Conservation (phyloP, 2,329 filamentous ascomycete genomes). For the Cercospora sesami region DNA sequence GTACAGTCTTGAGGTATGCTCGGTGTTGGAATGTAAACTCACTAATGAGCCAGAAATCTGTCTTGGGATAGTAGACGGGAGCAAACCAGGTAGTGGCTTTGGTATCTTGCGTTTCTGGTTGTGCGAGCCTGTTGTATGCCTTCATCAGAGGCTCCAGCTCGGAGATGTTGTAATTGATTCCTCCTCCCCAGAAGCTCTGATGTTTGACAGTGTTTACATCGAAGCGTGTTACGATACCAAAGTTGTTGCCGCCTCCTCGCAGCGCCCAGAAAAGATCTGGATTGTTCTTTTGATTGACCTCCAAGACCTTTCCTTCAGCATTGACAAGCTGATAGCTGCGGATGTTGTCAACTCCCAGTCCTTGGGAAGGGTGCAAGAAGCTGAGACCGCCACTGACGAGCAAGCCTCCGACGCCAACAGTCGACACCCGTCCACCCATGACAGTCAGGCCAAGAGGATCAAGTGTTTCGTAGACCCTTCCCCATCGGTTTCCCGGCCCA, state of each 20-base stretch:
- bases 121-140: conserved; percentile 4
- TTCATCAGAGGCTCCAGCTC: conserved; percentile 2
- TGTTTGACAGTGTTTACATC: conserved; percentile 28
- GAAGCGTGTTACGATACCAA: conserved; percentile 36
- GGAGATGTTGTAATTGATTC: conserved; percentile 18
- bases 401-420: conserved; percentile 36
- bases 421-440: conserved; percentile 30
- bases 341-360: conserved; percentile 37
- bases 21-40: background rate
- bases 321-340: conserved; percentile 35
- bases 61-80: conserved; percentile 15
- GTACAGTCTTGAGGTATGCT: background rate
- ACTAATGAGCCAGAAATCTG: conserved; percentile 4
- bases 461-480: conserved; percentile 27
- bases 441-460: conserved; percentile 24
- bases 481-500: conserved; percentile 13
- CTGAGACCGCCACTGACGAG: conserved; percentile 36
- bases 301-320: conserved; percentile 28
- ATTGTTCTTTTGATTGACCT: conserved; percentile 28
- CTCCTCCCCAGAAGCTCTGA: conserved; percentile 22
- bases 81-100: conserved; percentile 16
- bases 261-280: conserved; percentile 34
- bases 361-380: conserved; percentile 33
- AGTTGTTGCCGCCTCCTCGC: conserved; percentile 33
- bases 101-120: conserved; percentile 9